Percentiles rank a stretch among this genome's conserved stretches.
phyloP scores from a whole-genome alignment of 1,284 basidiomycete species.

The Paramarasmius palmivorus region DNA sequence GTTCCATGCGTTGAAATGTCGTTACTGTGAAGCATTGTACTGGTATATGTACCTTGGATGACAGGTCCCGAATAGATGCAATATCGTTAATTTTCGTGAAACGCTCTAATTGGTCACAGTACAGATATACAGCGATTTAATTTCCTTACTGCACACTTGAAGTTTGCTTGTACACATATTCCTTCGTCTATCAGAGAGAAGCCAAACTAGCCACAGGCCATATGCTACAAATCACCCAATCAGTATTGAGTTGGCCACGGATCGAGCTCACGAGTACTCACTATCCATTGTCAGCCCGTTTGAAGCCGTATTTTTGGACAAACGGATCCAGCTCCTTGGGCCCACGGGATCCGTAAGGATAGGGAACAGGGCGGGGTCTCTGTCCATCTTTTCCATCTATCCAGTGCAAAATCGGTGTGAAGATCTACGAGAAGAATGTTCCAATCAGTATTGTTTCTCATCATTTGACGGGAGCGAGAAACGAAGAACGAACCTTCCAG shows the following conservation, averaged over 20 bases:
- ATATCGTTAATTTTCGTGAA: too few relatives aligned
- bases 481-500: constrained; percentile 73
- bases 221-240: constrained; percentile 30
- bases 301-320: constrained; percentile 78
- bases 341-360: constrained; percentile 93
- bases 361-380: constrained; percentile 71
- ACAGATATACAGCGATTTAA: constrained; percentile 4
- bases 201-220: constrained; percentile 54
- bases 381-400: constrained; percentile 76
- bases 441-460: constrained; percentile 4
- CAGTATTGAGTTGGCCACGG: not conserved
- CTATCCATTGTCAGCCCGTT: constrained; percentile 69
- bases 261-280: constrained; percentile 45
- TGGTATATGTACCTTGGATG: too few relatives aligned
- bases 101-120: not conserved
- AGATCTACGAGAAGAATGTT: constrained; percentile 60
- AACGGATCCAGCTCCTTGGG: constrained; percentile 82
- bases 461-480: constrained; percentile 9
- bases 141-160: constrained; percentile 14
- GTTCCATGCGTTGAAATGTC: not conserved
- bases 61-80: too few relatives aligned
- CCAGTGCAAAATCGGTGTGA: constrained; percentile 94
- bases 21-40: too few relatives aligned
- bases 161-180: not conserved
- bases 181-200: constrained; percentile 35